These are phyloP conservation scores for Ustilago hordei DNA, from an alignment of 1,284 basidiomycete species.

Conservation along the genomic window DNA sequence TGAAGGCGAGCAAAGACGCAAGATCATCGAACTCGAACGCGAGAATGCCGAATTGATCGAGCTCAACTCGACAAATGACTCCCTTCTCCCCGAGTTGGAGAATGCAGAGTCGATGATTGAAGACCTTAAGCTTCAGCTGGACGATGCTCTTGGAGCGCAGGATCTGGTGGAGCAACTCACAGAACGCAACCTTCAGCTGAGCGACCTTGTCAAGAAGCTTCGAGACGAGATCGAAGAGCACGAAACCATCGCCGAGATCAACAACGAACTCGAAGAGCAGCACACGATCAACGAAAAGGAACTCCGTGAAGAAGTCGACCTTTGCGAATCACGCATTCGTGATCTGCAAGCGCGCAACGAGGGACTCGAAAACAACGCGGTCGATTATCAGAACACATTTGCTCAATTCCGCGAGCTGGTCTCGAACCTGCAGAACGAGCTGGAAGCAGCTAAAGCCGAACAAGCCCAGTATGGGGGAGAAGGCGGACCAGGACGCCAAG, in stretches of 20 bases:
- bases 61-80: conserved; percentile 48
- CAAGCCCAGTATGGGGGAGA: conserved; percentile 43
- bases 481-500: conserved; percentile 42
- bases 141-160: conserved; percentile 93
- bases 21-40: conserved; percentile 88
- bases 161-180: conserved; percentile 96
- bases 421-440: conserved; percentile 59
- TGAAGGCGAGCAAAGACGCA: conserved; percentile 83
- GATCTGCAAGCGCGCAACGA: conserved; percentile 48
- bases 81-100: conserved; percentile 46
- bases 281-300: conserved; percentile 94
- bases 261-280: conserved; percentile 96
- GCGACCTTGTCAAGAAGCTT: conserved; percentile 95
- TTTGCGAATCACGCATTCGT: conserved; percentile 47
- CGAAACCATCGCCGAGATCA: conserved; percentile 93
- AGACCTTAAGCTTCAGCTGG: conserved; percentile 92
- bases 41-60: conserved; percentile 74
- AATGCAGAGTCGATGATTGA: conserved; percentile 78
- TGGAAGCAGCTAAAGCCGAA: conserved; percentile 59
- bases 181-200: conserved; percentile 82
- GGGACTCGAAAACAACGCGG: conserved; percentile 56
- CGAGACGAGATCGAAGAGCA: conserved; percentile 93
- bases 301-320: conserved; percentile 84
- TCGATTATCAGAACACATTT: conserved; percentile 63
- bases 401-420: conserved; percentile 66